phyloP scores from a whole-genome alignment of 768 basidiomycete genomes.

The Favolaschia claudopus region DNA sequence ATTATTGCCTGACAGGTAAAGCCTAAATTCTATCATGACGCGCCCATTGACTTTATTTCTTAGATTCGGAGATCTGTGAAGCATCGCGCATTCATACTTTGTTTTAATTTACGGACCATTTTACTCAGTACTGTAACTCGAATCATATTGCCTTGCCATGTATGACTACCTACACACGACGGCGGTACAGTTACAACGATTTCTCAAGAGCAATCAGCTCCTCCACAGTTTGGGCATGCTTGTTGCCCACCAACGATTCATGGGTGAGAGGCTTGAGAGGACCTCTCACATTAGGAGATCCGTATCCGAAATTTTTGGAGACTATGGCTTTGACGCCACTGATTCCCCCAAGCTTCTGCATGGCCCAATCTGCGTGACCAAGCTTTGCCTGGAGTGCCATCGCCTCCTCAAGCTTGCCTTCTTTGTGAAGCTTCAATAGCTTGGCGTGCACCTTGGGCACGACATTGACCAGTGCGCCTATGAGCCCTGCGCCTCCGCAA shows the following conservation, averaged over 20 bases:
- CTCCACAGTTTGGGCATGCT: conserved; percentile 49
- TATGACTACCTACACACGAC: too few species aligned
- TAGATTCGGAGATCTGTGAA: conserved; percentile 37
- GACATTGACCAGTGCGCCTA: conserved; percentile 70
- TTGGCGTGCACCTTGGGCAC: conserved; percentile 64
- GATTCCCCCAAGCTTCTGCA: conserved; percentile 69
- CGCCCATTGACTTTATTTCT: neutral
- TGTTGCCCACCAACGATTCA: conserved; percentile 45
- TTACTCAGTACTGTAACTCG: too few species aligned
- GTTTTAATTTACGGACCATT: conserved; percentile 3
- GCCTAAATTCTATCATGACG: conserved; percentile 32
- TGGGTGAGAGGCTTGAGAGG: conserved; percentile 54
- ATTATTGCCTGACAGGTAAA: conserved; percentile 88
- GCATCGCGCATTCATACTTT: neutral
- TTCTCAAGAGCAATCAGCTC: conserved; percentile 58
- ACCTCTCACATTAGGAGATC: conserved; percentile 53
- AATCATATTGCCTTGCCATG: too few species aligned
- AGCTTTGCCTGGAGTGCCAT: conserved; percentile 66
- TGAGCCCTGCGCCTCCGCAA: conserved; percentile 69
- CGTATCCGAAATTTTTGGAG: conserved; percentile 71
- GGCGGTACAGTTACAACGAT: too few species aligned
- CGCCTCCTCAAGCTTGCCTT: conserved; percentile 65
- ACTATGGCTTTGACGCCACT: conserved; percentile 72
- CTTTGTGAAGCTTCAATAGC: conserved; percentile 56
- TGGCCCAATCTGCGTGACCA: conserved; percentile 73